Evolutionary conservation across 768 basidiomycete species (phyloP).

Genomic region (Suillus brevipes): DNA sequence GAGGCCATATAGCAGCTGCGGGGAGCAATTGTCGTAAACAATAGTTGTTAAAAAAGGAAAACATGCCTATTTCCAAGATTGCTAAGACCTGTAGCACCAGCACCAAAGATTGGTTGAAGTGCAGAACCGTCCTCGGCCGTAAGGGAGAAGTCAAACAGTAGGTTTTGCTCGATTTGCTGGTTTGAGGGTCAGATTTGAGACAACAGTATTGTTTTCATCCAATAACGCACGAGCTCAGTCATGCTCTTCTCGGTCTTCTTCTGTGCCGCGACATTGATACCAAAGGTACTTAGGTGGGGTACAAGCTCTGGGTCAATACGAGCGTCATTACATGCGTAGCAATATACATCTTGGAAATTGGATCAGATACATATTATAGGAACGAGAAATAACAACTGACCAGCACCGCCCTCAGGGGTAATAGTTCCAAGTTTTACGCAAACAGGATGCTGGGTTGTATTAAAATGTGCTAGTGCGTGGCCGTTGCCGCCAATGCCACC

Average conservation of each 20-base stretch:
- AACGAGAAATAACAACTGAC: constrained; percentile 41
- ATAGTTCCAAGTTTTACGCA: constrained; percentile 96
- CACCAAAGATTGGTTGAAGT: constrained; percentile 84
- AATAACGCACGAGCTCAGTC: constrained; percentile 78
- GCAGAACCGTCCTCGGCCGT: constrained; percentile 85
- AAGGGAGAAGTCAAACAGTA: constrained; percentile 92
- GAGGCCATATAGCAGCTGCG: constrained; percentile 96
- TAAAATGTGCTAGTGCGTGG: constrained; percentile 81
- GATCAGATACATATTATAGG: constrained; percentile 1
- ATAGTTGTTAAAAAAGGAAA: background rate
- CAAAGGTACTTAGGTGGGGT: constrained; percentile 75
- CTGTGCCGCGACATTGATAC: constrained; percentile 80
- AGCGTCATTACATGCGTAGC: constrained; percentile 87
- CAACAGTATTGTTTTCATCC: background rate
- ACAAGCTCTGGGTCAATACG: constrained; percentile 75
- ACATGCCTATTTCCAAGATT: constrained; percentile 89
- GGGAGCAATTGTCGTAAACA: background rate
- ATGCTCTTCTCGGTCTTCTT: constrained; percentile 95
- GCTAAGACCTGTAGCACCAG: constrained; percentile 82
- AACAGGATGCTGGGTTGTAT: constrained; percentile 70
- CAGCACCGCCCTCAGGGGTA: constrained; percentile 90
- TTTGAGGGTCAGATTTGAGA: constrained; percentile 2
- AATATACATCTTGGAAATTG: constrained; percentile 73
- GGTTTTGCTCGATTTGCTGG: constrained; percentile 95
- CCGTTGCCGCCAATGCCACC: constrained; percentile 86